Percentiles rank a stretch among this genome's conserved stretches.
Conservation (phyloP, 768 basidiomycete species). For the Leccinum aurantiacum region DNA sequence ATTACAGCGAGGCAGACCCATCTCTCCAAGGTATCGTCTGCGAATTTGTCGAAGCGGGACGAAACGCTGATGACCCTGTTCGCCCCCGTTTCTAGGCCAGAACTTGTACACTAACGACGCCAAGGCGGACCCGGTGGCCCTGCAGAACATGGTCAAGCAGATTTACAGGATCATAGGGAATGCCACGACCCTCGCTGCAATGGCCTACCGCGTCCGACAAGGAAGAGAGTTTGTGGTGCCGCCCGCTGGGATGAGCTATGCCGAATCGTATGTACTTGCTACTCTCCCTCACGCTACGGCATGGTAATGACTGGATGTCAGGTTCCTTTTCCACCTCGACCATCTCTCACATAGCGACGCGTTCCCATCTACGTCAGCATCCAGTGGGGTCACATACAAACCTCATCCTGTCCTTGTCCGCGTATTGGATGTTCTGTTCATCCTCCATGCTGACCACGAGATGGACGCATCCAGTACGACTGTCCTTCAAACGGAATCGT, state of each 20-base stretch:
- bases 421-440: conserved; percentile 84
- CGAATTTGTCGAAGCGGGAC: background rate
- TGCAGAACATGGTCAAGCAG: conserved; percentile 88
- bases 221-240: conserved; percentile 86
- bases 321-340: conserved; percentile 91
- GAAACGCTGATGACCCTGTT: conserved; percentile 4
- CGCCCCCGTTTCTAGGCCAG: conserved; percentile 51
- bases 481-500: conserved; percentile 84
- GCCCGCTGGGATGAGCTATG: conserved; percentile 78
- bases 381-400: conserved; percentile 56
- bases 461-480: conserved; percentile 85
- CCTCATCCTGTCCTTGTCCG: conserved; percentile 86
- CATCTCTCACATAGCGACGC: conserved; percentile 49
- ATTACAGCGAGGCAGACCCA: conserved; percentile 87
- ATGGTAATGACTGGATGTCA: conserved; percentile 25
- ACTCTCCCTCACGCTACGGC: background rate
- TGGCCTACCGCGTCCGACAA: conserved; percentile 92
- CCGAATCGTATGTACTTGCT: conserved; percentile 60
- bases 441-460: conserved; percentile 90
- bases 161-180: conserved; percentile 88
- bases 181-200: conserved; percentile 87
- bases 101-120: conserved; percentile 72
- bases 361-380: conserved; percentile 32
- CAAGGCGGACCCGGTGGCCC: conserved; percentile 59
- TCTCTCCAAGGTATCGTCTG: conserved; percentile 64